Evolutionary conservation across 352 stramenopile genomes (phyloP).

Genomic region (Thalassiosira hispida): DNA sequence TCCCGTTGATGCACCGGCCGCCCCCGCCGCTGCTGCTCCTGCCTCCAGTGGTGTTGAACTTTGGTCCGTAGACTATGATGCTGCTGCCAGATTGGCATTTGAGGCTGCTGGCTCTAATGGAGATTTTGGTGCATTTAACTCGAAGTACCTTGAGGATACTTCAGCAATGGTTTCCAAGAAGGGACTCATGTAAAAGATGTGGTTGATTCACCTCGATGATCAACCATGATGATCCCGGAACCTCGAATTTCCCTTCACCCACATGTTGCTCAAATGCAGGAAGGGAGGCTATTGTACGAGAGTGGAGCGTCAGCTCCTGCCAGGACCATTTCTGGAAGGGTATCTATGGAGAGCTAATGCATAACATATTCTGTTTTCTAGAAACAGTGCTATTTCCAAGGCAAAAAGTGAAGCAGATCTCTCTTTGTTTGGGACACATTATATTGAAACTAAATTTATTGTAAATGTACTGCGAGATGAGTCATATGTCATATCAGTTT

Average conservation of each 20-base stretch:
- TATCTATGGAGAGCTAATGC: background rate
- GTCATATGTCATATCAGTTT: background rate
- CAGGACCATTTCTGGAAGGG: background rate
- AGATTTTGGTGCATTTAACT: slow-evolving; percentile 54
- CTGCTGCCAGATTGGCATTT: slow-evolving; percentile 52
- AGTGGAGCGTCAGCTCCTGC: background rate
- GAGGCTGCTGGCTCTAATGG: slow-evolving; percentile 48
- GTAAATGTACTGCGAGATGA: background rate
- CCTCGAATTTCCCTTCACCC: background rate
- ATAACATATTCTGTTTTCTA: slow-evolving; percentile 10
- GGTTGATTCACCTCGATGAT: background rate
- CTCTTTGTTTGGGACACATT: background rate
- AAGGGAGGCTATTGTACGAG: background rate
- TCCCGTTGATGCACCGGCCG: slow-evolving; percentile 6
- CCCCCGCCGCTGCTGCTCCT: slow-evolving; percentile 3
- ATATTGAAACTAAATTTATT: background rate
- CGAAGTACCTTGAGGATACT: slow-evolving; percentile 54
- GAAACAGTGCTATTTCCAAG: slow-evolving; percentile 3
- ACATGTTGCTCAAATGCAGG: background rate
- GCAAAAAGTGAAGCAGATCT: background rate
- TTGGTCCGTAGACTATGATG: slow-evolving; percentile 60
- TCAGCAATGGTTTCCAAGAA: slow-evolving; percentile 47
- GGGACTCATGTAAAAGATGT: slow-evolving; percentile 30
- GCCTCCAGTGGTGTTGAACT: slow-evolving; percentile 36
- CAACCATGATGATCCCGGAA: background rate